A percentile compares a stretch with the other conserved stretches of the same genome.
phyloP scores from a whole-genome alignment of 192 early-diverging fungal genomes.

The Phlyctochytrium planicorne region DNA sequence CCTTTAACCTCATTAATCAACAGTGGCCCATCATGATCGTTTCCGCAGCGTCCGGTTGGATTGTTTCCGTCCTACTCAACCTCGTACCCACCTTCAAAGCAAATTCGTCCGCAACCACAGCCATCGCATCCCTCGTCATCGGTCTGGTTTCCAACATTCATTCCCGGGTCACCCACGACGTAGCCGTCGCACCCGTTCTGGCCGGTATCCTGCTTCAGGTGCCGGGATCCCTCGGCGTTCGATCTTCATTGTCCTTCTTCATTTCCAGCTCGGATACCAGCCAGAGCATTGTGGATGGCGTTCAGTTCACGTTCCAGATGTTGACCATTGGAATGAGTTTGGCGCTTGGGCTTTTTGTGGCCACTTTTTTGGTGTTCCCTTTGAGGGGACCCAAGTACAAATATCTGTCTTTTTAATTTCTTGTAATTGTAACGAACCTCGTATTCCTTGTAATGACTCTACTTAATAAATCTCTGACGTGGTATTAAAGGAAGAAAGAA shows the following conservation, averaged over 20 bases:
- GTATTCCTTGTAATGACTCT: too few species aligned
- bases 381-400: slow-evolving; percentile 42
- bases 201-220: slow-evolving; percentile 80
- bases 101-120: slow-evolving; percentile 40
- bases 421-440: background rate
- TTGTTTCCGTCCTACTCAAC: slow-evolving; percentile 62
- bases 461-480: too few species aligned
- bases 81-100: slow-evolving; percentile 51
- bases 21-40: slow-evolving; percentile 76
- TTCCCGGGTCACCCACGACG: slow-evolving; percentile 66
- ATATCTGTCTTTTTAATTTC: slow-evolving; percentile 38
- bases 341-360: slow-evolving; percentile 46
- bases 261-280: background rate
- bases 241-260: slow-evolving; percentile 61
- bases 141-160: slow-evolving; percentile 77
- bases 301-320: slow-evolving; percentile 48
- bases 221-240: slow-evolving; percentile 78
- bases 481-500: too few species aligned
- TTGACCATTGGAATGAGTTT: slow-evolving; percentile 45
- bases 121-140: slow-evolving; percentile 73
- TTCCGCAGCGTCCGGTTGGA: slow-evolving; percentile 69
- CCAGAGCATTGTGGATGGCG: slow-evolving; percentile 30
- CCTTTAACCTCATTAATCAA: slow-evolving; percentile 13
- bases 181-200: slow-evolving; percentile 78
- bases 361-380: slow-evolving; percentile 44